Base-by-base conservation (phyloP, 352 stramenopile species). In the Globisporangium splendens region DNA sequence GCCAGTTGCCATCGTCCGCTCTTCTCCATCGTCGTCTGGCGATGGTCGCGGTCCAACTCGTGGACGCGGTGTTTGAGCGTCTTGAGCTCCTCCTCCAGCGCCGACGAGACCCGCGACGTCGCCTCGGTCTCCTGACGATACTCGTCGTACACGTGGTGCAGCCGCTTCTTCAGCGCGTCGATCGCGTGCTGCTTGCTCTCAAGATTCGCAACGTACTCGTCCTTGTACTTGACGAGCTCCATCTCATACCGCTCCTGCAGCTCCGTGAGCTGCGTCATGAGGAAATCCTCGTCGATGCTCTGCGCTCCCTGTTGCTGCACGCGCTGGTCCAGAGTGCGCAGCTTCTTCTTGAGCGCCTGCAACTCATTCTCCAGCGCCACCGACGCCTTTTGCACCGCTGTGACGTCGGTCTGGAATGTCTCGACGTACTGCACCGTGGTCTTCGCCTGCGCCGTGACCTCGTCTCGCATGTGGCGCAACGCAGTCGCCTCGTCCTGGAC, bases 241-340 rank as follows among this genome's bases (percentile, higher is more conserved):
- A 56, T 62, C 13, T 85, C 79, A 18, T 73, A 79, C 13, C 75
- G 68, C 55, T 89, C 79, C 42, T 89, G 73, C 0, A 86, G 54
- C 8, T 65, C 50, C 7, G 74, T 68, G 12, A 86, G 59, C 54
- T 85, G 76, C 50, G 70, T 65, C 72, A 85, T 76, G 15, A 89
- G 61, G 20, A 68, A 65, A 18, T 89, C 79, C 38, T 89, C 79
- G 33, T 77, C 77, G 12, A 86, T 69, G 17, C 62, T 75, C 22
- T 42, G 56, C n/a, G 62, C 31, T 1, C 12, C 38, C 8, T 64
- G 58, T 2, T 44, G 28, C 41, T 72, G 51, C 31, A 75, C 17
- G 20, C 65, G 64, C 53, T 69, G 69, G 18, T 82, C 64, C 21
- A 56, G 38, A 21, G 22, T 44, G n/a, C 31, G 42, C 33, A 73